A percentile compares a stretch with the other conserved stretches of the same genome.
phyloP scores from a whole-genome alignment of 2,329 filamentous ascomycete species.

The Ophioceras dolichostomum region DNA sequence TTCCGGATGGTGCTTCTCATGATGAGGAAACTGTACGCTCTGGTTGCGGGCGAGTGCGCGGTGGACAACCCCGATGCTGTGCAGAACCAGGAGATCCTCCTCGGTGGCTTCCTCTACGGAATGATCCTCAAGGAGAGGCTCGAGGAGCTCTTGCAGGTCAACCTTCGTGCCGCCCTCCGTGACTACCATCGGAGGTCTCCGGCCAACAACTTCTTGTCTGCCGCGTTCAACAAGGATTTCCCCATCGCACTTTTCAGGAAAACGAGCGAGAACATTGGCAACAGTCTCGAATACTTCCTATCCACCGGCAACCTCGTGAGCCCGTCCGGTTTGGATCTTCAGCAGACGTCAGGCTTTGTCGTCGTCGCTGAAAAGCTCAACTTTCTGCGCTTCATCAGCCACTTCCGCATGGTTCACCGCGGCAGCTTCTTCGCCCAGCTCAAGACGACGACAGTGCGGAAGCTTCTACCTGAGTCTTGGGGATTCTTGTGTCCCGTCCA shows the following conservation, averaged over 20 bases:
- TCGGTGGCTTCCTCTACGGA: conserved; percentile 87
- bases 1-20: conserved; percentile 92
- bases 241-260: conserved; percentile 63
- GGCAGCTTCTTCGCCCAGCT: conserved; percentile 97
- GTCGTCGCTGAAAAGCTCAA: conserved; percentile 99
- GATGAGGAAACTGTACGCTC: conserved; percentile 86
- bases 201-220: conserved; percentile 62
- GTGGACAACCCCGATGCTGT: conserved; percentile 95
- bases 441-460: conserved; percentile 94
- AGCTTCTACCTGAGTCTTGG: conserved; percentile 93
- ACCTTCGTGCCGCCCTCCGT: conserved; percentile 37
- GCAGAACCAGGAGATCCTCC: conserved; percentile 87
- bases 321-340: conserved; percentile 82
- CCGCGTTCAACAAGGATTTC: conserved; percentile 71
- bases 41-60: conserved; percentile 85
- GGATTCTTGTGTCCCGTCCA: conserved; percentile 96
- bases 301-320: conserved; percentile 91
- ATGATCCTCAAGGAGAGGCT: conserved; percentile 93
- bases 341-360: conserved; percentile 89
- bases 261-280: conserved; percentile 80
- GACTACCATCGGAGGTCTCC: conserved; percentile 44
- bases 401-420: conserved; percentile 97
- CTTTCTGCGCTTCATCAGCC: conserved; percentile 95
- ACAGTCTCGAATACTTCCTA: conserved; percentile 84
- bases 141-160: conserved; percentile 66